Conservation (phyloP, 139 green algal species). For the Protoeuglena noctilucae region DNA sequence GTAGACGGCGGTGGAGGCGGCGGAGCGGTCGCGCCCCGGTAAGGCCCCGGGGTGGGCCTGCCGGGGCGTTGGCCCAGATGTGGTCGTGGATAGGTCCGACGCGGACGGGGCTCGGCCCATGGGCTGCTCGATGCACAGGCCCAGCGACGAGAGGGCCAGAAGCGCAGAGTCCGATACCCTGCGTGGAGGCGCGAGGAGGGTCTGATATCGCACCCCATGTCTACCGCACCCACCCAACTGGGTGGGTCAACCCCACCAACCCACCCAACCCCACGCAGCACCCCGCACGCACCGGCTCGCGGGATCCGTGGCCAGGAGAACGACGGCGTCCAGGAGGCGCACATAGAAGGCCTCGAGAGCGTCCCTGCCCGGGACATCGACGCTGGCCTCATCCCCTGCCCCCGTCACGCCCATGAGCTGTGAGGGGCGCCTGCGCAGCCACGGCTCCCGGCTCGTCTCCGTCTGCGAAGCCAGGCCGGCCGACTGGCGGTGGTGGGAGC, state of each 20-base stretch:
- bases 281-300: slow-evolving; percentile 20
- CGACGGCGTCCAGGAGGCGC: slow-evolving; percentile 39
- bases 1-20: slow-evolving; percentile 4
- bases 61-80: neutral
- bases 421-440: slow-evolving; percentile 2
- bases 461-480: neutral
- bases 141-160: slow-evolving; percentile 35
- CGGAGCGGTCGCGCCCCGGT: slow-evolving; percentile 2
- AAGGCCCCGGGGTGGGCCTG: neutral
- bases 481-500: neutral
- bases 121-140: slow-evolving; percentile 33
- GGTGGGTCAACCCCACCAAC: neutral
- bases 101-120: slow-evolving; percentile 11
- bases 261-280: neutral
- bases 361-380: neutral
- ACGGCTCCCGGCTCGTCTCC: neutral
- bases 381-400: neutral
- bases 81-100: neutral
- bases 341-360: slow-evolving; percentile 14
- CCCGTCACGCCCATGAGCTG: no score
- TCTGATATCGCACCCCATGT: no score
- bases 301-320: slow-evolving; percentile 50
- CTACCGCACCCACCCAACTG: neutral
- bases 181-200: neutral
- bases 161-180: slow-evolving; percentile 23